Conservation (phyloP, 768 basidiomycete genomes). For the Boletus tomentosulus region DNA sequence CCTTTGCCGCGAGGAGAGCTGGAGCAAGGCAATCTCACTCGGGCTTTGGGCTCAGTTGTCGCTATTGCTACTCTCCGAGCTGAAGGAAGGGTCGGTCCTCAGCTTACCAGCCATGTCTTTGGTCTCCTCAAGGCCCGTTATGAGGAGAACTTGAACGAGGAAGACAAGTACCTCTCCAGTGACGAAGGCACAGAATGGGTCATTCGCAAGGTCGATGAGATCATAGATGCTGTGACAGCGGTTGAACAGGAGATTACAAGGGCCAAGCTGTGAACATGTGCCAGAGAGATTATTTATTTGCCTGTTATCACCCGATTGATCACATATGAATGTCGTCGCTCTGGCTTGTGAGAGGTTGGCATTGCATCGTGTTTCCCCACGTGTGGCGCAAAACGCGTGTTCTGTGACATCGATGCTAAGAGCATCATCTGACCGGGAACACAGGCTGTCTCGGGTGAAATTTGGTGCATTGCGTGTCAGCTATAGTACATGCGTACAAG, state of each 20-base stretch:
- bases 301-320: constrained; percentile 32
- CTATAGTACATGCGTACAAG: constrained; percentile 31
- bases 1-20: constrained; percentile 65
- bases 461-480: constrained; percentile 26
- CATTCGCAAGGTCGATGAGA: constrained; percentile 74
- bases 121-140: constrained; percentile 83
- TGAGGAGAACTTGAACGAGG: constrained; percentile 53
- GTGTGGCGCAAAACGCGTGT: constrained; percentile 31
- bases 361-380: constrained; percentile 32
- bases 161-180: constrained; percentile 76
- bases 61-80: constrained; percentile 83
- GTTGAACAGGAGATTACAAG: constrained; percentile 39
- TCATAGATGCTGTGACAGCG: constrained; percentile 68
- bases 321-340: constrained; percentile 17
- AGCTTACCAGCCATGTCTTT: constrained; percentile 84
- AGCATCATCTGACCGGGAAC: constrained; percentile 18
- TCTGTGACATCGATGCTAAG: constrained; percentile 16
- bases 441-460: constrained; percentile 19
- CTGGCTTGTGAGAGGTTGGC: constrained; percentile 16
- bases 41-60: constrained; percentile 78
- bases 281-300: constrained; percentile 20
- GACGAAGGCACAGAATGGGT: constrained; percentile 92
- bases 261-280: constrained; percentile 55
- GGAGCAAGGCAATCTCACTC: constrained; percentile 80
- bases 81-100: constrained; percentile 80